Evolutionary conservation across 805 yeast species (phyloP).

Genomic region (Wickerhamiella brachini): DNA sequence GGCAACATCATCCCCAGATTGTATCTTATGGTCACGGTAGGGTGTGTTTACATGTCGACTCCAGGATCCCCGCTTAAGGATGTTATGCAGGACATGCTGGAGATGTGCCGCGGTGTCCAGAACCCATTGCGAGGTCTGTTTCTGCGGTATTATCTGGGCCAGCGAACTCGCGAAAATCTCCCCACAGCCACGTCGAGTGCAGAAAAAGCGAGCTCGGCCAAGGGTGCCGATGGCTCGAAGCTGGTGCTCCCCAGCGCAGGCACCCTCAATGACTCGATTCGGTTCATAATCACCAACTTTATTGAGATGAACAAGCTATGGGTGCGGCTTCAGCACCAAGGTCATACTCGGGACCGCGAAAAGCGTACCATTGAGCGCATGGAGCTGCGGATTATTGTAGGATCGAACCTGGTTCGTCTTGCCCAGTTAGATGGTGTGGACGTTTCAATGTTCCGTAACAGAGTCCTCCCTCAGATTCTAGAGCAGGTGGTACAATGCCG

Average conservation of each 20-base stretch:
- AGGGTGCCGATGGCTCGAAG: neutral
- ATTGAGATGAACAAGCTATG: slow-evolving; percentile 96
- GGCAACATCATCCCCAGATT: slow-evolving; percentile 82
- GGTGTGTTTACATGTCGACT: slow-evolving; percentile 71
- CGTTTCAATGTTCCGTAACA: slow-evolving; percentile 28
- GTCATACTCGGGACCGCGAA: slow-evolving; percentile 69
- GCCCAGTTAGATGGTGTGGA: slow-evolving; percentile 70
- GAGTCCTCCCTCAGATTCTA: slow-evolving; percentile 62
- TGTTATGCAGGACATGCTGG: slow-evolving; percentile 89
- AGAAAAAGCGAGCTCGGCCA: neutral
- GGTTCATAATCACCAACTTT: slow-evolving; percentile 72
- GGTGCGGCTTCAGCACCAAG: slow-evolving; percentile 94
- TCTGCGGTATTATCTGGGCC: slow-evolving; percentile 76
- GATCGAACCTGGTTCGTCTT: slow-evolving; percentile 78
- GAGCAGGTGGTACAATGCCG: slow-evolving; percentile 89
- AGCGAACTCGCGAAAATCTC: slow-evolving; percentile 49
- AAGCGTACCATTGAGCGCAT: slow-evolving; percentile 67
- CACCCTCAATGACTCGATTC: slow-evolving; percentile 35
- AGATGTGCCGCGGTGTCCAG: slow-evolving; percentile 95
- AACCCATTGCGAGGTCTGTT: slow-evolving; percentile 89
- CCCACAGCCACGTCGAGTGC: slow-evolving; percentile 18
- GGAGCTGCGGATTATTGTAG: slow-evolving; percentile 83
- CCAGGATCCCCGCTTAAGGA: slow-evolving; percentile 71
- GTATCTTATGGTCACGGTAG: slow-evolving; percentile 90
- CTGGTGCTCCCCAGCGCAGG: neutral